These are phyloP conservation scores for Cryptosporidium felis DNA, from an alignment of 169 alveolate species.

Conservation along the genomic window DNA sequence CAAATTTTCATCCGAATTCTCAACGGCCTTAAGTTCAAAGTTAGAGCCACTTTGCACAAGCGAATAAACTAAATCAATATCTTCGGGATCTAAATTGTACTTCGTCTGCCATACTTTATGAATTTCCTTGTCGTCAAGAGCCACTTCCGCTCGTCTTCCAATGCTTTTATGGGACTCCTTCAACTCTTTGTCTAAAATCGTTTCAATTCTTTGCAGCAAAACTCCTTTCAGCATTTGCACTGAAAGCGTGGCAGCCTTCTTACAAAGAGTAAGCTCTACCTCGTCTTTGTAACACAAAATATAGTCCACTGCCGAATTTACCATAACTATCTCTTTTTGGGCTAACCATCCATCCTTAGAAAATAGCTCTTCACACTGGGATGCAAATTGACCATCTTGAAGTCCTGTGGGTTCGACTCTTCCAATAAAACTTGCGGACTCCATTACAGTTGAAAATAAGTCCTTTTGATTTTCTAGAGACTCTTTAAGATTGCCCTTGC, in stretches of 20 bases:
- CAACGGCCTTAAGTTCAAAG: conserved; percentile 75
- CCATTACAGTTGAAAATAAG: background rate
- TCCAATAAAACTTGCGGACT: background rate
- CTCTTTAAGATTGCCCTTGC: conserved; percentile 38
- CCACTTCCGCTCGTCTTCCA: conserved; percentile 73
- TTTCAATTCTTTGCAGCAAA: conserved; percentile 70
- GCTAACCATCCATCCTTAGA: background rate
- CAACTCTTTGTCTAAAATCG: conserved; percentile 73
- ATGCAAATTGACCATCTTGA: conserved; percentile 55
- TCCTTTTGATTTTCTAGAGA: conserved; percentile 8
- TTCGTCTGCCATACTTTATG: conserved; percentile 66
- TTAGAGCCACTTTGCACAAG: conserved; percentile 74
- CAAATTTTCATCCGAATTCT: conserved; percentile 71
- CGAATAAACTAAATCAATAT: conserved; percentile 73
- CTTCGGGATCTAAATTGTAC: conserved; percentile 72
- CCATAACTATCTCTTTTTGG: background rate
- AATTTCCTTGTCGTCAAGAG: conserved; percentile 67
- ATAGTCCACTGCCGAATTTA: conserved; percentile 20
- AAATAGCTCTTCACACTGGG: conserved; percentile 59
- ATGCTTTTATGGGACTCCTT: conserved; percentile 73
- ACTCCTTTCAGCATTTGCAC: conserved; percentile 74
- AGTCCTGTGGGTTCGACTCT: conserved; percentile 28
- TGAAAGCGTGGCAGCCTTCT: conserved; percentile 70
- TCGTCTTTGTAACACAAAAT: conserved; percentile 39
- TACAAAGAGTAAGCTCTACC: conserved; percentile 48